Base-by-base conservation (phyloP, 768 basidiomycete genomes). In the Sarcomyxa edulis region DNA sequence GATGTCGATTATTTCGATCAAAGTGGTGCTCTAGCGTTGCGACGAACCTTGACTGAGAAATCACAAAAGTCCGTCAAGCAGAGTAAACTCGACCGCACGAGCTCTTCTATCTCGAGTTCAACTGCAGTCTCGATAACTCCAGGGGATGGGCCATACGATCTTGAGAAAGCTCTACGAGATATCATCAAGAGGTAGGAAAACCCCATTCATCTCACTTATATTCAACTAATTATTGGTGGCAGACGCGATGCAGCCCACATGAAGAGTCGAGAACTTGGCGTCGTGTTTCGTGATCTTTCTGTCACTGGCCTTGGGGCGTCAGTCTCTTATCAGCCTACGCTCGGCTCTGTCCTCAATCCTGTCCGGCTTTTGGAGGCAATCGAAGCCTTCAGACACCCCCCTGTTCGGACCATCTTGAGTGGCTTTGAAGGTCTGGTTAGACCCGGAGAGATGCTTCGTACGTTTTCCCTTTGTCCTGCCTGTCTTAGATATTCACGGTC, bases 381-480 rank as follows among this genome's bases (percentile, higher is more conserved):
- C 1, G 68, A 67, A 22, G 61, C 61, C 1, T 34, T 64, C 5
- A 66, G 76, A 21, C 78, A 85, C 35, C 83, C 87, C 1, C 74
- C 76, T 7, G 55, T 81, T 2, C 71, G 78, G 15, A 73, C 70
- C 42, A 84, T 87, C 32, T 60, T 89, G 24, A 63, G 67, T 14
- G 71, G 66, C 10, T 79, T 87, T 43, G 76, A 81, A 27, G 84
- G 83, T 7, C 65, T 76, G 2, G 66, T 86, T 9, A 67, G 73
- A 4, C 74, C 81, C 0, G 82, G 83, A 11, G 83, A 88, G 60
- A 86, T 89, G 86, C 68, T 85, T 62, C 66, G 88, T 80, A 50
- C 47, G 84, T 75, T 9, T 8, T 7, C 14, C n/a, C 8, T 33
- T 26, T 28, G 29, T 29, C 28, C 26, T 16, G 28, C 6, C 12